These are phyloP conservation scores for Salix exigua DNA, from an alignment of 345 rosid species.

Conservation along the genomic window DNA sequence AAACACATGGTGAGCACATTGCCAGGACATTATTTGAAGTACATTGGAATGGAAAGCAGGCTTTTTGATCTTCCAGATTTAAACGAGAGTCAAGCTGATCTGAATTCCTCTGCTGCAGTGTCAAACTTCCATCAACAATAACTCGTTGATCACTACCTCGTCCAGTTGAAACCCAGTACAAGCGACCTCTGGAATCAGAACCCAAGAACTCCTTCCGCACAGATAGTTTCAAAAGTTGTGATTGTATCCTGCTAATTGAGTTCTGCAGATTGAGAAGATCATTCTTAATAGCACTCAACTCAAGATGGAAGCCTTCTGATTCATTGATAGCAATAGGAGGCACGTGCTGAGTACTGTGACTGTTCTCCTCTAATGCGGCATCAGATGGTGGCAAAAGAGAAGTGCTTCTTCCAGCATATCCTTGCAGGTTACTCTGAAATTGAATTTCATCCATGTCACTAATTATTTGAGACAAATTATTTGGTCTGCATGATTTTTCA, in stretches of 20 bases:
- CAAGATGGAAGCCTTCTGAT: slow-evolving; percentile 46
- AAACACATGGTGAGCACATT: slow-evolving; percentile 47
- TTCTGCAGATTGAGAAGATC: slow-evolving; percentile 56
- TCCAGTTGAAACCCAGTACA: slow-evolving; percentile 75
- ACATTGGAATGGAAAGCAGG: slow-evolving; percentile 48
- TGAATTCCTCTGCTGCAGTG: slow-evolving; percentile 34
- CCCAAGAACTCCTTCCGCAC: slow-evolving; percentile 82
- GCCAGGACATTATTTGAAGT: slow-evolving; percentile 36
- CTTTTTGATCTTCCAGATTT: slow-evolving; percentile 49
- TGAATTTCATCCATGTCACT: slow-evolving; percentile 34
- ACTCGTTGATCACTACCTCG: slow-evolving; percentile 48
- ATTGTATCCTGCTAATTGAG: slow-evolving; percentile 51
- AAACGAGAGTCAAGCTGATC: slow-evolving; percentile 18
- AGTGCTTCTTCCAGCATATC: slow-evolving; percentile 18
- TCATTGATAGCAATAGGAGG: slow-evolving; percentile 45
- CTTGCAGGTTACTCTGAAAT: slow-evolving; percentile 34
- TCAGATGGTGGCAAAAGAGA: slow-evolving; percentile 23
- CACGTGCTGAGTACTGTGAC: slow-evolving; percentile 28
- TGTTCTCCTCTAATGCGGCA: slow-evolving; percentile 27
- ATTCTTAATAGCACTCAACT: slow-evolving; percentile 49
- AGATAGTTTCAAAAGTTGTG: slow-evolving; percentile 58
- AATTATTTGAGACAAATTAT: slow-evolving; percentile 32
- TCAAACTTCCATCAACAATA: slow-evolving; percentile 72
- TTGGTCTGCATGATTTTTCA: slow-evolving; percentile 31
- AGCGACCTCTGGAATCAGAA: slow-evolving; percentile 68